Percentiles rank a stretch among this genome's conserved stretches.
Evolutionary conservation across 345 rosid species (phyloP).

Genomic region (Arabidopsis suecica): DNA sequence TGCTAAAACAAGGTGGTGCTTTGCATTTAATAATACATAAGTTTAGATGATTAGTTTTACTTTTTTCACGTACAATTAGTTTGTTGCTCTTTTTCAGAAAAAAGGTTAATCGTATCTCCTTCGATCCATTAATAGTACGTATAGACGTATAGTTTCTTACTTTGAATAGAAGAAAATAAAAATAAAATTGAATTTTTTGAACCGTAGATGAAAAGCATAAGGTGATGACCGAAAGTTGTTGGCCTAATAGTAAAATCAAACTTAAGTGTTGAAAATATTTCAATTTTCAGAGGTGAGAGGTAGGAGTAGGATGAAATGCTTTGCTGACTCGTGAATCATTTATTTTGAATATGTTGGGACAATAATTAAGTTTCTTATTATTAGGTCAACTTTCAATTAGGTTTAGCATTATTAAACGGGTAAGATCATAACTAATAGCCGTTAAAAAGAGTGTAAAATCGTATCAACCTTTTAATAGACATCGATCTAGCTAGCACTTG

Average conservation of each 20-base stretch:
- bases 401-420: constrained; percentile 23
- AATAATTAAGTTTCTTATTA: neutral
- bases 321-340: constrained; percentile 32
- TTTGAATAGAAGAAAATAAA: neutral
- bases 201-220: constrained; percentile 20
- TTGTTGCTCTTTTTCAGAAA: neutral
- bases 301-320: constrained; percentile 21
- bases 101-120: neutral
- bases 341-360: neutral
- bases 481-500: neutral
- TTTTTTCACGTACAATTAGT: neutral
- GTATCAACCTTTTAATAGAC: constrained; percentile 16
- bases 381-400: constrained; percentile 30
- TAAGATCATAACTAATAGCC: constrained; percentile 11
- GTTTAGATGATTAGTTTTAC: constrained; percentile 2
- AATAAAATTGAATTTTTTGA: neutral
- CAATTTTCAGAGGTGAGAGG: constrained; percentile 10
- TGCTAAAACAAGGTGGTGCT: constrained; percentile 21
- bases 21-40: constrained; percentile 2
- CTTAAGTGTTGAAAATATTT: constrained; percentile 18
- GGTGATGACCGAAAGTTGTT: constrained; percentile 34
- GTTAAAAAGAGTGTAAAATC: constrained; percentile 18
- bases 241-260: constrained; percentile 29
- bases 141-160: neutral
- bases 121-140: neutral